These are phyloP conservation scores for Taiozyma onychis DNA, from an alignment of 1,139 yeast species.

Conservation along the genomic window DNA sequence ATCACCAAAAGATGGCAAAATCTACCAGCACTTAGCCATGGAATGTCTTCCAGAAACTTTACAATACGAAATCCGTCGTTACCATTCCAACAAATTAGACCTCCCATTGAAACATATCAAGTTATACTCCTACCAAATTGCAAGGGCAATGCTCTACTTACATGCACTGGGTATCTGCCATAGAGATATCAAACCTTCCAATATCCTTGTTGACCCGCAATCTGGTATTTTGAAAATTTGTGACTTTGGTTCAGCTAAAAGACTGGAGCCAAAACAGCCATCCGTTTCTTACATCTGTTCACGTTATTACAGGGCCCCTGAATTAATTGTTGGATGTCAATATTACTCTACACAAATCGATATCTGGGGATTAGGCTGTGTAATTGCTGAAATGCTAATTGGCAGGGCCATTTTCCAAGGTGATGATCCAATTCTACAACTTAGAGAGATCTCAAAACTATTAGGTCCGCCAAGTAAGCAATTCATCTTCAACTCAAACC, in stretches of 20 bases:
- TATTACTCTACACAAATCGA: conserved; percentile 74
- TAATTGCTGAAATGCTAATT: conserved; percentile 75
- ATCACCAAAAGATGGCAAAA: conserved; percentile 49
- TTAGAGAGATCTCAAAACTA: conserved; percentile 70
- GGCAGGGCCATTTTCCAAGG: conserved; percentile 84
- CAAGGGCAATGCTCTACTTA: conserved; percentile 75
- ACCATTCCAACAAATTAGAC: conserved; percentile 55
- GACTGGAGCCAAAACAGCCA: conserved; percentile 66
- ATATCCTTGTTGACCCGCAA: conserved; percentile 66
- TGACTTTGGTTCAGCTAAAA: conserved; percentile 80
- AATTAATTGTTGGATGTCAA: conserved; percentile 71
- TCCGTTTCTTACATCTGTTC: conserved; percentile 77
- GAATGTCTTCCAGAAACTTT: conserved; percentile 79
- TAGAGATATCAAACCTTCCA: conserved; percentile 78
- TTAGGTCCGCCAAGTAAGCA: conserved; percentile 71
- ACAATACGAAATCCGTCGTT: conserved; percentile 68
- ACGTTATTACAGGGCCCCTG: conserved; percentile 80
- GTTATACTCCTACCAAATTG: conserved; percentile 73
- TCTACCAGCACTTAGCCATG: conserved; percentile 79
- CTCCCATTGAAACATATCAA: conserved; percentile 71
- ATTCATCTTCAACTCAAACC: conserved; percentile 68
- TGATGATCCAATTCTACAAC: conserved; percentile 65
- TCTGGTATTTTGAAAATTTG: conserved; percentile 65
- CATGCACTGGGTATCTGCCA: conserved; percentile 79
- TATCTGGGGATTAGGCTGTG: conserved; percentile 86